Evolutionary conservation across 2,329 filamentous ascomycete genomes (phyloP), one percentile per base, ranked within the genome.

Genomic region (Exophiala oligosperma): DNA sequence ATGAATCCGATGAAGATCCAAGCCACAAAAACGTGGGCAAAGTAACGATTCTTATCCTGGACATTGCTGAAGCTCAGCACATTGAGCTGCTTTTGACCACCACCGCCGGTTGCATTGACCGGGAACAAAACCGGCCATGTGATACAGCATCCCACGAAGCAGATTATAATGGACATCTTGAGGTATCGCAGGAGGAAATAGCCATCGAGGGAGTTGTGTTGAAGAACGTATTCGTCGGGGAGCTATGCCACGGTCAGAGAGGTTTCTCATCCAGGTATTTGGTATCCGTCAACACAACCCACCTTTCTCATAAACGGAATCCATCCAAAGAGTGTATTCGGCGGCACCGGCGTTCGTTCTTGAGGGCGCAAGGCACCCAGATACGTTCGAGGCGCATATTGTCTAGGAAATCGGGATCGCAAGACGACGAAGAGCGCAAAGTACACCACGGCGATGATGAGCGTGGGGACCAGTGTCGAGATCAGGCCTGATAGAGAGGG

Each of bases 91-190:
- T 67, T 57, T 51, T 84, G 76, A 1, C 76, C 77, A 14, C 79
- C 86, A 23, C 87, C 86, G 28, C 93, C 94, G 1, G 92, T 97
- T 35, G 85, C 86, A 72, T 97, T 95, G 72, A 97, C 78, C 0
- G 94, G 92, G 85, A 89, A 91, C 23, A 97, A 79, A 40, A 97
- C 80, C 0, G 94, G 93, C 87, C 90, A 96, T 17, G 91, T 92
- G 59, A 97, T 87, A 66, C 83, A 78, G 68, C 87, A 90, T 57
- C 94, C 94, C 8, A 93, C 87, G 47, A 97, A 83, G 74, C 89
- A 92, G 64, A 95, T 88, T 59, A 89, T 81, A 54, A 88, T 84
- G 28, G 88, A 78, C 54, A 94, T 88, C 69, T 92, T 91, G 63
- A 97, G 77, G 69, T 93, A 96, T 37, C 93, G 91, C 28, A 97